Evolutionary conservation across 176 grass and related monocot genomes (phyloP), one percentile per base, ranked within the genome.

Genomic region (Puccinellia tenuiflora): DNA sequence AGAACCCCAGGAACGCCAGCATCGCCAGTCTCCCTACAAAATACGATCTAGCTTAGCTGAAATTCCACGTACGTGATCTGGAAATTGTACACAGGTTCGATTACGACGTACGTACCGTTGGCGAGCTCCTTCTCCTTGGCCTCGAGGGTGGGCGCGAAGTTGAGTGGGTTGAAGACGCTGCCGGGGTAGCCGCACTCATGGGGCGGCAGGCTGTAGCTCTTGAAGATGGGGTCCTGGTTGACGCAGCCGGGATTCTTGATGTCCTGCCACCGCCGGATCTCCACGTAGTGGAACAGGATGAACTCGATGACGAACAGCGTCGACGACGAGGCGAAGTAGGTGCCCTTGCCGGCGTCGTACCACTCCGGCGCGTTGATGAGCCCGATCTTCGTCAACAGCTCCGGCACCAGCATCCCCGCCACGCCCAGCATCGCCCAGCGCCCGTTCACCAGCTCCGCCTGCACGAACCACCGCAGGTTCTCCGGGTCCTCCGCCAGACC

Each of bases 401-500:
- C 92, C 61, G 94, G 94, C 3, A 94, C 40, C 55, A 94, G 90
- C 90, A 97, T 97, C 72, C 94, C 94, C 5, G 84, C 88, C 50
- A 97, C 94, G 37, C 90, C 94, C 6, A 97, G 92, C 94, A 97
- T 97, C 24, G 94, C 94, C 92, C 94, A 94, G 17, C 94, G 89
- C 30, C 92, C 81, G 42, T 94, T 92, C 83, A 97, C 92, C 10
- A 92, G 94, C 90, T 94, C 90, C 54, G 92, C 92, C 78, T 97
- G 92, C 79, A 94, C 92, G 70, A 83, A 97, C 92, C 94, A 94
- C 86, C 37, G 86, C 46, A 94, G 86, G 92, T 91, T 90, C 83
- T 97, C 90, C 15, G 92, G 90, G 78, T 97, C 94, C 85, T 89
- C 94, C 7, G 90, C 94, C 42, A 97, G 83, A 1, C 83, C 90